phyloP scores from a whole-genome alignment of 176 grass and related monocot genomes.

The Guadua angustifolia region DNA sequence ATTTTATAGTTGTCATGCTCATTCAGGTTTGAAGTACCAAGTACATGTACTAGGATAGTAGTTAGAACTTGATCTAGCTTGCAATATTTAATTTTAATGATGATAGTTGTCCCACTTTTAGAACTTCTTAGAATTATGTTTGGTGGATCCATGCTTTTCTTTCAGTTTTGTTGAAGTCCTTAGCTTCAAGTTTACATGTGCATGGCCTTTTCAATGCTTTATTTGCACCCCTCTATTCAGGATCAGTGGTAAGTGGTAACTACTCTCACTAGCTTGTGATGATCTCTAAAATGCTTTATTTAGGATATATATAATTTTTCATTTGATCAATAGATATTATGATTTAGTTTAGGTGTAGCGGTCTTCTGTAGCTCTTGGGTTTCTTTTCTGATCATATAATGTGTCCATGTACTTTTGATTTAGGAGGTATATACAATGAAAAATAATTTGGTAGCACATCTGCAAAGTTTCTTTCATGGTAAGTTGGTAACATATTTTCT shows the following conservation, averaged over 20 bases:
- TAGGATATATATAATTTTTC: neutral
- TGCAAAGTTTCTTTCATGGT: conserved; percentile 36
- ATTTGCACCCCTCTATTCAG: conserved; percentile 90
- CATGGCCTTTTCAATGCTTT: conserved; percentile 98
- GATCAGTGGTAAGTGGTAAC: conserved; percentile 95
- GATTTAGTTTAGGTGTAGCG: conserved; percentile 3
- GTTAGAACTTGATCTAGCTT: conserved; percentile 2
- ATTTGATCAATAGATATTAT: neutral
- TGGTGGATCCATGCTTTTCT: conserved; percentile 15
- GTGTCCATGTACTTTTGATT: conserved; percentile 31
- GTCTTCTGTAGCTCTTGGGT: conserved; percentile 24
- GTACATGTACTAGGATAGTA: conserved; percentile 7
- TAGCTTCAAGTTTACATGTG: conserved; percentile 84
- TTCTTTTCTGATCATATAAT: conserved; percentile 35
- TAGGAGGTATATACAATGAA: conserved; percentile 15
- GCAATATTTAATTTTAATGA: conserved; percentile 11
- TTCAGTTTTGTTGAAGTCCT: conserved; percentile 57
- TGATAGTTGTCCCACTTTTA: neutral
- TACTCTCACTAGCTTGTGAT: conserved; percentile 31
- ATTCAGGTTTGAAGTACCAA: conserved; percentile 23
- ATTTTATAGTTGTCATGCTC: conserved; percentile 17
- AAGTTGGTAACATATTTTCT: conserved; percentile 33
- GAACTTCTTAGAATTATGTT: conserved; percentile 2
- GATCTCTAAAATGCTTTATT: conserved; percentile 18
- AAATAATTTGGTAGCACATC: conserved; percentile 28